Percentiles rank a stretch among this genome's conserved stretches.
These are phyloP conservation scores for Exsudoporus frostii DNA, from an alignment of 768 basidiomycete genomes.

Conservation along the genomic window DNA sequence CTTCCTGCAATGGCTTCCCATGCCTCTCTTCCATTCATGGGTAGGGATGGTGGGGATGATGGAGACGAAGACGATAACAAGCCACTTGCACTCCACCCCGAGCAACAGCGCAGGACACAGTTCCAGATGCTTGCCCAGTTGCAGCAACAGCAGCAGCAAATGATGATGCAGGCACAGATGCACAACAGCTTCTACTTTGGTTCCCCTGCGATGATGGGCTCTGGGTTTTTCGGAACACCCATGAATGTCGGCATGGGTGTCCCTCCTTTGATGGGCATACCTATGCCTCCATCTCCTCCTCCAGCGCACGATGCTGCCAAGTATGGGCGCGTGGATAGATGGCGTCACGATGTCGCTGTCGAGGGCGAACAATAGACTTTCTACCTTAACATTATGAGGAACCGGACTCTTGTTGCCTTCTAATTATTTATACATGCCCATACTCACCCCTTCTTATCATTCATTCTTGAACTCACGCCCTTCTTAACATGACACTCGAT, in stretches of 20 bases:
- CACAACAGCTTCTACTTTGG: constrained; percentile 74
- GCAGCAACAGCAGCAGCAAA: constrained; percentile 54
- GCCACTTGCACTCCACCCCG: constrained; percentile 71
- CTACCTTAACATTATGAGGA: constrained; percentile 9
- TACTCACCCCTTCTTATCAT: neutral
- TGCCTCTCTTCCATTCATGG: constrained; percentile 25
- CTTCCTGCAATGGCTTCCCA: constrained; percentile 26
- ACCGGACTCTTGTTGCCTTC: constrained; percentile 11
- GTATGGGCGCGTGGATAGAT: constrained; percentile 70
- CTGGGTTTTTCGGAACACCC: constrained; percentile 64
- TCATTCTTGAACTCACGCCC: neutral
- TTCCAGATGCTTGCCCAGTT: constrained; percentile 39
- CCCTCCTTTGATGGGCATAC: constrained; percentile 41
- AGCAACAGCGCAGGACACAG: constrained; percentile 74
- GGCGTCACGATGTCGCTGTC: constrained; percentile 75
- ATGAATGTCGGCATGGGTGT: constrained; percentile 47
- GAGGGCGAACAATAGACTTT: constrained; percentile 48
- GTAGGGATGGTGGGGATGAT: constrained; percentile 46
- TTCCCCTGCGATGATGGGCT: constrained; percentile 60
- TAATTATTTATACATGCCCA: neutral
- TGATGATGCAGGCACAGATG: constrained; percentile 77
- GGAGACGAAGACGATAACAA: constrained; percentile 64
- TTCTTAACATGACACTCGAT: neutral
- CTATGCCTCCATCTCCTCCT: constrained; percentile 53
- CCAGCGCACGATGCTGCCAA: constrained; percentile 63